A percentile compares a stretch with the other conserved stretches of the same genome.
Evolutionary conservation across 352 stramenopile species (phyloP).

Genomic region (Phytophthora hybrid): DNA sequence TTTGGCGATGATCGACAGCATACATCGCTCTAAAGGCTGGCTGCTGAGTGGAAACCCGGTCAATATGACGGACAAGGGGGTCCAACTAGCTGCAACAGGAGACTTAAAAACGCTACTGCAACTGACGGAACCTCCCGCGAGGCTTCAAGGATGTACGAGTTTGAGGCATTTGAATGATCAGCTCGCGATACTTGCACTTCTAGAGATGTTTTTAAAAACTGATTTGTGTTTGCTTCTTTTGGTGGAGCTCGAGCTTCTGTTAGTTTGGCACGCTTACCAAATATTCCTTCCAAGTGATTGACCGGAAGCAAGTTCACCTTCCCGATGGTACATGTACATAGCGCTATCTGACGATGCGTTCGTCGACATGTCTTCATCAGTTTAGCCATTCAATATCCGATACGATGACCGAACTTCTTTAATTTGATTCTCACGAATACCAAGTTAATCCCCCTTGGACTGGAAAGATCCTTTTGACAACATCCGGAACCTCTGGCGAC

Average conservation of each 20-base stretch:
- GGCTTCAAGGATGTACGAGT: slow-evolving; percentile 9
- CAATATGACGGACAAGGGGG: slow-evolving; percentile 21
- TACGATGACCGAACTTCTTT: slow-evolving; percentile 9
- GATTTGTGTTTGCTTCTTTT: too few species aligned
- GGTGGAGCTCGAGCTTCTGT: neutral
- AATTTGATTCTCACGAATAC: slow-evolving; percentile 29
- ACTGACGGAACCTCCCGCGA: slow-evolving; percentile 10
- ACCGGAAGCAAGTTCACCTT: neutral
- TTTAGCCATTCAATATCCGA: slow-evolving; percentile 31
- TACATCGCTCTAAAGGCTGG: slow-evolving; percentile 12
- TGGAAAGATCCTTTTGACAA: neutral
- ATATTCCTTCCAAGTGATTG: too few species aligned
- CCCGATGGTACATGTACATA: neutral
- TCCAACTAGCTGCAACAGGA: slow-evolving; percentile 13
- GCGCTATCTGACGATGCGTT: slow-evolving; percentile 17
- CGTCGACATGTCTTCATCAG: slow-evolving; percentile 28
- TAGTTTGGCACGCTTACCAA: neutral
- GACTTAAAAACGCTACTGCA: slow-evolving; percentile 19
- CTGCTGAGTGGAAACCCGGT: slow-evolving; percentile 4
- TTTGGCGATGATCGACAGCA: slow-evolving; percentile 23
- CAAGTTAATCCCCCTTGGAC: neutral
- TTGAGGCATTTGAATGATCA: slow-evolving; percentile 25
- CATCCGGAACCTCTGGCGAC: neutral
- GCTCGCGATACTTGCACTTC: too few species aligned
- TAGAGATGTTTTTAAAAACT: too few species aligned